A percentile compares a stretch with the other conserved stretches of the same genome.
Evolutionary conservation across 2,329 filamentous ascomycete genomes (phyloP).

Genomic region (Hirsutella rhossiliensis): DNA sequence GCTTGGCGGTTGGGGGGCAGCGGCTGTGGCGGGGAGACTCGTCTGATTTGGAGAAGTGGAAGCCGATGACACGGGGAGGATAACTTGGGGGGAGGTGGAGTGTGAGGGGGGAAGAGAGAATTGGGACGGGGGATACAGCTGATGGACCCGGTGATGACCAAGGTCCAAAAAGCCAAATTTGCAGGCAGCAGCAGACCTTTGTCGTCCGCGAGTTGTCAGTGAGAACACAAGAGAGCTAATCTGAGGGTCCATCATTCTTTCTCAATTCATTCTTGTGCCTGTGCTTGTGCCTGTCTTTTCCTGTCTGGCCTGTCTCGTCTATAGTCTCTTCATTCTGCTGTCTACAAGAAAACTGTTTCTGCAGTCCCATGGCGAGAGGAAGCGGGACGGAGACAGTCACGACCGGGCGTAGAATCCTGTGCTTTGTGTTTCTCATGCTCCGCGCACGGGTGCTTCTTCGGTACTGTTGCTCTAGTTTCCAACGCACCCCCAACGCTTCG

Average conservation of each 20-base stretch:
- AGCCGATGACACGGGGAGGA: not conserved
- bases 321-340: too few relatives aligned
- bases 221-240: conserved; percentile 46
- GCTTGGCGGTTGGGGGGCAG: conserved; percentile 1
- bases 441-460: too few relatives aligned
- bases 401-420: too few relatives aligned
- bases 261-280: not conserved
- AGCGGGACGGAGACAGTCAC: too few relatives aligned
- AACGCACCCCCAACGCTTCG: too few relatives aligned
- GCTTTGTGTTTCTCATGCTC: too few relatives aligned
- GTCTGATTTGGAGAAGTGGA: not conserved
- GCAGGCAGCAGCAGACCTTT: conserved; percentile 30
- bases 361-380: too few relatives aligned
- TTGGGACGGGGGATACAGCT: conserved; percentile 3
- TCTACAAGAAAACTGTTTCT: too few relatives aligned
- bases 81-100: not conserved
- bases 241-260: conserved; percentile 26
- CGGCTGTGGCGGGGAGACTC: not conserved
- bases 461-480: too few relatives aligned
- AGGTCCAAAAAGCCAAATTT: conserved; percentile 47
- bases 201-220: conserved; percentile 29
- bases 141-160: conserved; percentile 34
- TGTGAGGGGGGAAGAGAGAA: not conserved
- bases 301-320: too few relatives aligned
- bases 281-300: too few relatives aligned